Evolutionary conservation across 495 filamentous ascomycete species (phyloP).

Genomic region (Durotheca rogersii): DNA sequence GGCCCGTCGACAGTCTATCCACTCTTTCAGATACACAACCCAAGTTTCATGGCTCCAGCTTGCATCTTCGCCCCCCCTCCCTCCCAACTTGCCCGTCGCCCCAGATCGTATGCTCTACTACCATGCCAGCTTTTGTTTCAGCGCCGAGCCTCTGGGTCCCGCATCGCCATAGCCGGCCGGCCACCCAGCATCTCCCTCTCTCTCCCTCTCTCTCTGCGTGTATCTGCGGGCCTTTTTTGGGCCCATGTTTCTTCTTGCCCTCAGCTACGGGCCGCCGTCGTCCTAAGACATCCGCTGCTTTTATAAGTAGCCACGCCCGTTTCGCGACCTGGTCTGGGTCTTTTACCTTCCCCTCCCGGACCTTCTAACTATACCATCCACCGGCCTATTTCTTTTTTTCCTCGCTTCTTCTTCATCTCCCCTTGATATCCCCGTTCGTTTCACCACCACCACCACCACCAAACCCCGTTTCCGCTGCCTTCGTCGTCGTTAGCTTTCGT

Average conservation of each 20-base stretch:
- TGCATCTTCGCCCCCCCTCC: slow-evolving; percentile 36
- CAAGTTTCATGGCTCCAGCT: slow-evolving; percentile 48
- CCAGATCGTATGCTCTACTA: slow-evolving; percentile 37
- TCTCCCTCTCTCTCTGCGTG: slow-evolving; percentile 17
- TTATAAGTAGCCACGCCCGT: slow-evolving; percentile 39
- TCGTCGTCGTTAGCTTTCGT: slow-evolving; percentile 35
- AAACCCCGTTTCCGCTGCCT: too few relatives aligned
- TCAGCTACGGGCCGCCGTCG: slow-evolving; percentile 11
- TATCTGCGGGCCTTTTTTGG: too few relatives aligned
- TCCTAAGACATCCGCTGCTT: slow-evolving; percentile 20
- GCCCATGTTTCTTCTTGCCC: too few relatives aligned
- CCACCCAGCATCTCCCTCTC: slow-evolving; percentile 24
- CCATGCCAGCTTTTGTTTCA: slow-evolving; percentile 46
- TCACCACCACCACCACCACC: slow-evolving; percentile 17
- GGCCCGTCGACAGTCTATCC: slow-evolving; percentile 40
- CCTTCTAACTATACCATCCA: slow-evolving; percentile 39
- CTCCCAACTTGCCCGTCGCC: slow-evolving; percentile 31
- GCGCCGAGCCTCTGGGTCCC: slow-evolving; percentile 37
- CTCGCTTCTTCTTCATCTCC: slow-evolving; percentile 28
- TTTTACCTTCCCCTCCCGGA: slow-evolving; percentile 34
- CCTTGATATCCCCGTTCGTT: slow-evolving; percentile 34
- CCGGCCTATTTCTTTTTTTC: slow-evolving; percentile 38
- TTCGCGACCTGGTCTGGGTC: slow-evolving; percentile 37
- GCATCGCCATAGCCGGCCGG: slow-evolving; percentile 22
- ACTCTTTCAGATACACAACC: slow-evolving; percentile 51